Evolutionary conservation across 176 grass and related monocot species (phyloP).

Genomic region (Stipa capillata): DNA sequence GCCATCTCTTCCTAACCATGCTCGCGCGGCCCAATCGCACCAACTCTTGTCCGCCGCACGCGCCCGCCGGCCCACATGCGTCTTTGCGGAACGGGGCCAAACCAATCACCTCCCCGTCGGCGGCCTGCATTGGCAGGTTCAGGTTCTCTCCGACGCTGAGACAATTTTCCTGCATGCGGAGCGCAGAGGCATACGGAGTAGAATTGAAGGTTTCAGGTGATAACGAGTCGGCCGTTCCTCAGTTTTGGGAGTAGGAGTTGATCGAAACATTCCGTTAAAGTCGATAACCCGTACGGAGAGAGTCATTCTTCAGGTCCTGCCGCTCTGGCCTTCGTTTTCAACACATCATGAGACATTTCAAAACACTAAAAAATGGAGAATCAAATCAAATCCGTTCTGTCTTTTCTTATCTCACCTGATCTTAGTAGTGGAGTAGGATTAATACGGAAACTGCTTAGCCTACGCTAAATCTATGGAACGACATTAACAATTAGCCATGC

Average conservation of each 20-base stretch:
- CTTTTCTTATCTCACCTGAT: neutral
- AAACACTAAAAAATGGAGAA: neutral
- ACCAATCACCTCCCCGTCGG: neutral
- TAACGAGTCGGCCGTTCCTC: neutral
- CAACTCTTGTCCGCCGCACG: constrained; percentile 4
- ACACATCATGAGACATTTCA: neutral
- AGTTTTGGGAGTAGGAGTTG: neutral
- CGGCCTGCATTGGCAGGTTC: neutral
- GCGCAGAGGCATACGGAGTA: no score
- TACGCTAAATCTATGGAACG: neutral
- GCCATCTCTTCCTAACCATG: neutral
- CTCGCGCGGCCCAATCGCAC: constrained; percentile 1
- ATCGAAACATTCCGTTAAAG: no score
- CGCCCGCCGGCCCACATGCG: no score
- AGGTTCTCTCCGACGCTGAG: neutral
- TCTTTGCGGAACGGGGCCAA: neutral
- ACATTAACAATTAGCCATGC: neutral
- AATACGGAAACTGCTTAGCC: no score
- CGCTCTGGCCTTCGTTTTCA: no score
- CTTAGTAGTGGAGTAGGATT: neutral
- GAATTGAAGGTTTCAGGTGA: no score
- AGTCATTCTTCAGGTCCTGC: no score
- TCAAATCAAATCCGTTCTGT: no score
- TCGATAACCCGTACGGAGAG: no score
- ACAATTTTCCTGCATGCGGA: neutral